Conservation (phyloP, 2,329 filamentous ascomycete species). For the Fusarium sp. region DNA sequence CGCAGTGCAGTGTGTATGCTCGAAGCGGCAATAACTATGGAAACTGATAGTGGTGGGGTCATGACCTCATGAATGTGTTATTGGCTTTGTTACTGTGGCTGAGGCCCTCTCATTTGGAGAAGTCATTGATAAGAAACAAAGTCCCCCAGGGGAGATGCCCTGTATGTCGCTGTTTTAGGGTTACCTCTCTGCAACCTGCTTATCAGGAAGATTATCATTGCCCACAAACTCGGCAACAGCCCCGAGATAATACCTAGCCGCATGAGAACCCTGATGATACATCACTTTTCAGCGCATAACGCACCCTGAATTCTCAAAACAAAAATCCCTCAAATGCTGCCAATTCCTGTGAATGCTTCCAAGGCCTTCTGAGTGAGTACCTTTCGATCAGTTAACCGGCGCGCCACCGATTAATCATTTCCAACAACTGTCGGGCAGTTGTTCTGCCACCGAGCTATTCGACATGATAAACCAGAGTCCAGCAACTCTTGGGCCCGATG, state of each 20-base stretch:
- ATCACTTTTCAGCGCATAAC: neutral
- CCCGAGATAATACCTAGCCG: neutral
- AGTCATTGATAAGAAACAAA: neutral
- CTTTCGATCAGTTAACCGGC: neutral
- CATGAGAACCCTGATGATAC: constrained; percentile 1
- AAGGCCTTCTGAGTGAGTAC: neutral
- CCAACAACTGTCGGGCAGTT: neutral
- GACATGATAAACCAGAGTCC: neutral
- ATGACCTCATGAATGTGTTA: neutral
- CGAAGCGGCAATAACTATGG: too few species aligned
- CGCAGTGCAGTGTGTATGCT: too few species aligned
- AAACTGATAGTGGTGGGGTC: too few species aligned
- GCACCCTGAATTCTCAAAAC: neutral
- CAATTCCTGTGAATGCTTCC: neutral
- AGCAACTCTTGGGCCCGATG: neutral
- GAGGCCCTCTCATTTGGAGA: neutral
- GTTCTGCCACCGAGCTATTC: neutral
- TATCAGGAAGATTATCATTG: neutral
- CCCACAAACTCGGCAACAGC: neutral
- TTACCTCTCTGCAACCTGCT: neutral
- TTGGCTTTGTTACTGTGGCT: neutral
- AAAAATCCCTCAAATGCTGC: neutral
- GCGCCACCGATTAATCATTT: neutral
- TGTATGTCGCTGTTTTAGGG: neutral
- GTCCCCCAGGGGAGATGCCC: neutral